These are phyloP conservation scores for Entomortierella chlamydospora DNA, from an alignment of 192 early-diverging fungal species.

Conservation along the genomic window DNA sequence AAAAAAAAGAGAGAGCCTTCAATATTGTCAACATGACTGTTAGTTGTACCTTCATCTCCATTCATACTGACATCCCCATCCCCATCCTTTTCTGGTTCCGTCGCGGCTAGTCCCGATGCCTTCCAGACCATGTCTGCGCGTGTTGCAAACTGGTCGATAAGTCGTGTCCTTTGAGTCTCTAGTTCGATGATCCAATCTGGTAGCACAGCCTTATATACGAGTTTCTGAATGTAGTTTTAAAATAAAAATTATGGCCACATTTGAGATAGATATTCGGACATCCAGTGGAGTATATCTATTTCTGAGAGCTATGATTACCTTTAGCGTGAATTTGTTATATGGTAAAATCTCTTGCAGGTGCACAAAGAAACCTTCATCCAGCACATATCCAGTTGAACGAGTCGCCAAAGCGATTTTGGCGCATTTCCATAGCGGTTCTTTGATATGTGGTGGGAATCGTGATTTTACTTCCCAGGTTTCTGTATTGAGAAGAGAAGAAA, in stretches of 20 bases:
- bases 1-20: background rate
- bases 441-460: slow-evolving; percentile 58
- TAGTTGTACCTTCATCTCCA: slow-evolving; percentile 30
- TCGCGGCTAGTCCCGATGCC: slow-evolving; percentile 8
- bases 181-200: slow-evolving; percentile 37
- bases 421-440: slow-evolving; percentile 46
- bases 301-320: too few relatives aligned
- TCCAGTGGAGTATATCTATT: too few relatives aligned
- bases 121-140: slow-evolving; percentile 21
- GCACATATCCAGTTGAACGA: slow-evolving; percentile 43
- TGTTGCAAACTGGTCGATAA: slow-evolving; percentile 15
- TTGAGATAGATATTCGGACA: too few relatives aligned
- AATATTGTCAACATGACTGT: background rate
- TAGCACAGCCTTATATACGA: slow-evolving; percentile 36
- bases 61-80: slow-evolving; percentile 36
- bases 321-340: slow-evolving; percentile 65
- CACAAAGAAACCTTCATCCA: slow-evolving; percentile 59
- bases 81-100: slow-evolving; percentile 13
- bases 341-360: slow-evolving; percentile 61
- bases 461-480: slow-evolving; percentile 65
- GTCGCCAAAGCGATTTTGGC: slow-evolving; percentile 31
- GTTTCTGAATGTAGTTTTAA: slow-evolving; percentile 9
- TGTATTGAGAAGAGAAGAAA: slow-evolving; percentile 9
- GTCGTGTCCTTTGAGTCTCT: slow-evolving; percentile 9
- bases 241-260: background rate